Evolutionary conservation across 148 eudicot species (phyloP), one percentile per base, ranked within the genome.

Genomic region (Fagopyrum esculentum): DNA sequence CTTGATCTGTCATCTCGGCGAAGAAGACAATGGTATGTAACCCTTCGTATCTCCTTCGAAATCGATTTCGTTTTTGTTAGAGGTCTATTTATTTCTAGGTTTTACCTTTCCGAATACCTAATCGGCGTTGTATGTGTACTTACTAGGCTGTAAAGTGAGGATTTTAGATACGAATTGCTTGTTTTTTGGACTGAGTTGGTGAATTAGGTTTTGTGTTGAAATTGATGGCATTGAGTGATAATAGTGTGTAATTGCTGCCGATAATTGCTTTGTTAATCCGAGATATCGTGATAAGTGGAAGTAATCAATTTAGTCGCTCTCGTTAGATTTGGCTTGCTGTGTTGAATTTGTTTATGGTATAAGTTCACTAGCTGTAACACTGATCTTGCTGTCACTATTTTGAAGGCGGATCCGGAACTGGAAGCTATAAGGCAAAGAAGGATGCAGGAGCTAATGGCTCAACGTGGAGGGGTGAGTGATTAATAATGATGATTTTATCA

Each of bases 361-460:
- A 55, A 55, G 19, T 55, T 55, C 5, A 55, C 16, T 16, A 55
- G 4, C 59, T 55, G 22, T 35, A 66, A 13, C 46, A 40, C 47
- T 43, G 46, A 66, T 66, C 15, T 35, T 43, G 9, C 17, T 40
- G 47, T 43, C 71, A 66, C 47, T 40, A 46, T 3, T 66, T 66
- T 63, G 45, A 75, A 95, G 98, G 97, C 92, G 78, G 98, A 95
- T 79, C 98, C 98, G 15, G 98, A 95, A 74, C 74, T 95, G 88
- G 98, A 95, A 87, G 98, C 98, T 49, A 90, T 95, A 76, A 87
- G 98, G 82, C 93, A 89, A 75, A 89, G 88, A 82, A 92, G 98
- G 86, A 95, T 95, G 93, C 97, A 92, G 84, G 98, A 95, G 86
- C 87, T 95, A 47, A 95, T 92, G 98, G 96, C 96, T 55, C 93